Conservation (phyloP, 2,329 filamentous ascomycete species). For the Colletotrichum theobromicola region DNA sequence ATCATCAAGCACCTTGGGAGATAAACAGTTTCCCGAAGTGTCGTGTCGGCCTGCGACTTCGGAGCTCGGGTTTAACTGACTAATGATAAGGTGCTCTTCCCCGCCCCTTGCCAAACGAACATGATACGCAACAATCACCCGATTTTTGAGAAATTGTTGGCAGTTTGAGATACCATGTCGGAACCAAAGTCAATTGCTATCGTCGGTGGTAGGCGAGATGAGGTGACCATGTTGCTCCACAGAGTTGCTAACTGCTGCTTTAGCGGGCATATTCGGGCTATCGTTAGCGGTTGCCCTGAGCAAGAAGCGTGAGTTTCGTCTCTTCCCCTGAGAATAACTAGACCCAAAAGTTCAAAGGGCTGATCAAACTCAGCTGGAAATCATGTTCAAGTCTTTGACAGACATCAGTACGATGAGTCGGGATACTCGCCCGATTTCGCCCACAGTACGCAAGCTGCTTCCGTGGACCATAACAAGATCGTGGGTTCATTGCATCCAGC, state of each 20-base stretch:
- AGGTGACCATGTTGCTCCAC: not conserved
- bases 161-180: not conserved
- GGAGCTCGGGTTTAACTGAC: not conserved
- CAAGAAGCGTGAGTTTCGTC: constrained; percentile 22
- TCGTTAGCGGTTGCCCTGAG: constrained; percentile 27
- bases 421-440: constrained; percentile 22
- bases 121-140: not conserved
- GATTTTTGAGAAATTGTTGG: not conserved
- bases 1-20: not conserved
- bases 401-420: constrained; percentile 24
- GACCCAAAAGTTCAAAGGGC: not conserved
- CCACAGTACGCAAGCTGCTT: constrained; percentile 25
- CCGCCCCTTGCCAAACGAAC: not conserved
- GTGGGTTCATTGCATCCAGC: not conserved
- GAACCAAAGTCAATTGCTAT: constrained; percentile 1
- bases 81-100: not conserved
- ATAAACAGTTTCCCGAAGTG: not conserved
- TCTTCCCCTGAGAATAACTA: not conserved
- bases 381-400: constrained; percentile 26
- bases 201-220: not conserved
- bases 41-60: not conserved
- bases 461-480: constrained; percentile 31
- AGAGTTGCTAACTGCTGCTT: not conserved
- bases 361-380: not conserved
- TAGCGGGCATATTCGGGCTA: constrained; percentile 29